These are phyloP conservation scores for Candida glaebosa DNA, from an alignment of 805 yeast species.

Conservation along the genomic window DNA sequence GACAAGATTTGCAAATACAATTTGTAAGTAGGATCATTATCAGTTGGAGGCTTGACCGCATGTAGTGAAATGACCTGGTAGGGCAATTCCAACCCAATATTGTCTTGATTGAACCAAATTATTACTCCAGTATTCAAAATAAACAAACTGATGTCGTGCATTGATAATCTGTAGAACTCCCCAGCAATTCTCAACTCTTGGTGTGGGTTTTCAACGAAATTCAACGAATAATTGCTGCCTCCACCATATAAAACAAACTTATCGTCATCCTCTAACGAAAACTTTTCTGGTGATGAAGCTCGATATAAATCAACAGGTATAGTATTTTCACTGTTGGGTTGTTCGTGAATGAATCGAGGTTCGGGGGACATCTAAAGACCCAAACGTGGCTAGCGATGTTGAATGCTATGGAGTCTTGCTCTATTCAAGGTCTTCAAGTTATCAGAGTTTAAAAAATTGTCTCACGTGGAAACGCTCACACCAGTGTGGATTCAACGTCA, in stretches of 20 bases:
- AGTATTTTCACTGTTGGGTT: slow-evolving; percentile 42
- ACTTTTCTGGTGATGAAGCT: slow-evolving; percentile 37
- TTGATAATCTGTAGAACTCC: neutral
- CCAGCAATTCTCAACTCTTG: slow-evolving; percentile 1
- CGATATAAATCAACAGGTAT: slow-evolving; percentile 28
- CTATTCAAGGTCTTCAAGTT: too few relatives aligned
- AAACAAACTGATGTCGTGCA: slow-evolving; percentile 21
- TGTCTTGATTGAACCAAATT: slow-evolving; percentile 22
- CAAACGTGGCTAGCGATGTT: neutral
- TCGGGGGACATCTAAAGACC: slow-evolving; percentile 7
- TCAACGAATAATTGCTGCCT: slow-evolving; percentile 15
- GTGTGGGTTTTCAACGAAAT: slow-evolving; percentile 4
- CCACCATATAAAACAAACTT: slow-evolving; percentile 42
- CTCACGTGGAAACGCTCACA: too few relatives aligned
- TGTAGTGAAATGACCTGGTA: slow-evolving; percentile 32
- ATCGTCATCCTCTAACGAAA: slow-evolving; percentile 32
- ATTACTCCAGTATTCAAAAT: slow-evolving; percentile 33
- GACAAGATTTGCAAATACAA: slow-evolving; percentile 32
- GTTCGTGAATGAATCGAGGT: slow-evolving; percentile 14
- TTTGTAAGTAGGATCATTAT: neutral
- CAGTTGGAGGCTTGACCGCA: slow-evolving; percentile 22
- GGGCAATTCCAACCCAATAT: slow-evolving; percentile 30
- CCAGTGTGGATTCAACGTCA: neutral
- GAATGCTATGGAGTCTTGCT: too few relatives aligned
- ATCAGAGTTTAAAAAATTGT: too few relatives aligned